Evolutionary conservation across 75 land plant genomes (phyloP).

Genomic region (Adiantum capillusveneris): DNA sequence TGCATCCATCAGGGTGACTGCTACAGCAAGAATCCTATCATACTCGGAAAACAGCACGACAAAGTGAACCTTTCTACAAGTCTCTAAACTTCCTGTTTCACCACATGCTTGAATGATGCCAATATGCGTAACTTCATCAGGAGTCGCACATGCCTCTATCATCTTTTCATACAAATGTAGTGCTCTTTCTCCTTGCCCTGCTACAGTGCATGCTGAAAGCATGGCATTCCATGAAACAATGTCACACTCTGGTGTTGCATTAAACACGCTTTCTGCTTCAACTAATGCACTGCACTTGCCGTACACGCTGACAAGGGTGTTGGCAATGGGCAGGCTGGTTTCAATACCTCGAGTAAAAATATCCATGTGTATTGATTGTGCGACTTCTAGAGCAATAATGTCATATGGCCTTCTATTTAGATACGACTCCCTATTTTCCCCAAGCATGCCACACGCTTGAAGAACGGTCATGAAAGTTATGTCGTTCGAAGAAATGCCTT

Average conservation of each 20-base stretch:
- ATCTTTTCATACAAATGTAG: conserved; percentile 3
- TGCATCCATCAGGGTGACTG: too few species aligned
- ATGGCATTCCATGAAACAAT: conserved; percentile 15
- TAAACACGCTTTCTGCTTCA: conserved; percentile 21
- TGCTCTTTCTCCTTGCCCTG: conserved; percentile 2
- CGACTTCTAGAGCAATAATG: conserved; percentile 14
- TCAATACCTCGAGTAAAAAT: conserved; percentile 13
- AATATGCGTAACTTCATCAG: conserved; percentile 1
- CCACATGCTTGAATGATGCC: conserved; percentile 3
- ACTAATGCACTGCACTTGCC: conserved; percentile 19
- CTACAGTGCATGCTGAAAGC: neutral
- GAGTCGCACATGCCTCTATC: neutral
- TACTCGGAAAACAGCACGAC: too few species aligned
- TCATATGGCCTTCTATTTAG: neutral
- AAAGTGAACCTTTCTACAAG: too few species aligned
- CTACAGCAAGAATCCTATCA: too few species aligned
- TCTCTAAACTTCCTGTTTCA: too few species aligned
- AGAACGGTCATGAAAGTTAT: conserved; percentile 46
- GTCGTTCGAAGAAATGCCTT: conserved; percentile 33
- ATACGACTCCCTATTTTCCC: neutral
- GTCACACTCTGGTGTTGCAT: conserved; percentile 11
- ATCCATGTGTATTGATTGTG: conserved; percentile 40
- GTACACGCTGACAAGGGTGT: conserved; percentile 28
- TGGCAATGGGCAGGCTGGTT: conserved; percentile 21
- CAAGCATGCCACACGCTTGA: conserved; percentile 44